A percentile compares a stretch with the other conserved stretches of the same genome.
Evolutionary conservation across 805 yeast species (phyloP).

Genomic region (Saturnispora saitoi): DNA sequence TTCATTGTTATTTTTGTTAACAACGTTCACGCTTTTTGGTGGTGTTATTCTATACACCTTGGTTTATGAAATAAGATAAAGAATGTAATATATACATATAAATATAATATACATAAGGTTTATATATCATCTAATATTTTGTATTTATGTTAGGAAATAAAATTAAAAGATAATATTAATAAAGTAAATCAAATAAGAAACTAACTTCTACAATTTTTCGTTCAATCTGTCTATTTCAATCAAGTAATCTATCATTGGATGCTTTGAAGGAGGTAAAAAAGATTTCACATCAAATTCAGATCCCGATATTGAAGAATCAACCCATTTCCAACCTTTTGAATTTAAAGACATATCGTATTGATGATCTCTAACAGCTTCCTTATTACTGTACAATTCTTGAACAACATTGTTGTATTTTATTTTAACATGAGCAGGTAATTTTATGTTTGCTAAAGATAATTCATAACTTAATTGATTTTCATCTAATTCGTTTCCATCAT

Average conservation of each 20-base stretch:
- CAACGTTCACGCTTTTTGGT: constrained; percentile 55
- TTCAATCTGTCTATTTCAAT: background rate
- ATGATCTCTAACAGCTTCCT: background rate
- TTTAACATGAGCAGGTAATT: background rate
- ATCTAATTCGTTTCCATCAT: background rate
- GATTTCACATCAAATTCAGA: background rate
- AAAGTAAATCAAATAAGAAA: background rate
- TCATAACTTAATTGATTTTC: background rate
- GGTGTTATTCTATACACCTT: constrained; percentile 64
- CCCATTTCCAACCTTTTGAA: constrained; percentile 1
- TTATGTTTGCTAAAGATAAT: background rate
- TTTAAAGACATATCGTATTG: constrained; percentile 1
- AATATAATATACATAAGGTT: too few species aligned
- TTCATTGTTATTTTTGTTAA: constrained; percentile 49
- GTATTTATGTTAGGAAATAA: background rate
- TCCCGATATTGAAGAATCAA: background rate
- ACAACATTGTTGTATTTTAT: constrained; percentile 2
- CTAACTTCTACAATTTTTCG: background rate
- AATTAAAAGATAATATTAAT: background rate
- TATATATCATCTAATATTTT: background rate
- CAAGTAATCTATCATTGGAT: background rate
- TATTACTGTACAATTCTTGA: constrained; percentile 4
- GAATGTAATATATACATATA: too few species aligned
- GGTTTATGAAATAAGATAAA: constrained; percentile 65
- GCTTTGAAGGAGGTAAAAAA: constrained; percentile 1